Evolutionary conservation across 805 yeast genomes (phyloP), one percentile per base, ranked within the genome.

Genomic region (Candida awuae): DNA sequence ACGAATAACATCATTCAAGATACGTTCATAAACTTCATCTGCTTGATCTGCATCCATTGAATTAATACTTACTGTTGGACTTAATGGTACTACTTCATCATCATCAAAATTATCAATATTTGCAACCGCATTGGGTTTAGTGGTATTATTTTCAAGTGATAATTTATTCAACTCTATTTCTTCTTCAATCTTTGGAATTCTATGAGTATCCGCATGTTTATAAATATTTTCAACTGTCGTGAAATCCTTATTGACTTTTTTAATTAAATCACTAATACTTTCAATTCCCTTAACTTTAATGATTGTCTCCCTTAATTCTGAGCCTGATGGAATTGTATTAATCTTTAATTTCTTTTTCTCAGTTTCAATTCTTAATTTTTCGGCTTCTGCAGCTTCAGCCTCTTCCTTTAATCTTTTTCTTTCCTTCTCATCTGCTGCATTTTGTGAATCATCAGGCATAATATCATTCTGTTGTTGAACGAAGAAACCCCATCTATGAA

Each of bases 401-500:
- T 34, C 29, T 19, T 37, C 18, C 25, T 39, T 29, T 12, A 37
- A 13, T 31, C 45, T 26, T 26, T 41, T 41, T 32, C 31, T 41
- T 15, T 41, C 41, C 25, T 32, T 29, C 20, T 37, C 43, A 7
- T 26, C 37, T 12, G 29, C 14, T 19, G 18, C 34, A 14, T 29
- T 38, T 23, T 47, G 45, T 22, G 45, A 37, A 33, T 50, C 54
- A 31, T 44, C 45, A 5, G 63, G 59, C 49, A 58, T 46, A 4
- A 55, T 43, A 19, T 56, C 51, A 37, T 57, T 54, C 44, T 80
- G 75, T 52, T 77, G 84, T 54, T 79, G 83, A 47, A 85, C 78
- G 51, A 76, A 84, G 52, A 77, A 75, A 15, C 94, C 94, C 78
- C 86, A 77, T 61, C 82, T 77, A 58, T 84, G 95, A 47, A 86